Evolutionary conservation across 805 yeast species (phyloP).

Genomic region (Cyberlindnera mrakii): DNA sequence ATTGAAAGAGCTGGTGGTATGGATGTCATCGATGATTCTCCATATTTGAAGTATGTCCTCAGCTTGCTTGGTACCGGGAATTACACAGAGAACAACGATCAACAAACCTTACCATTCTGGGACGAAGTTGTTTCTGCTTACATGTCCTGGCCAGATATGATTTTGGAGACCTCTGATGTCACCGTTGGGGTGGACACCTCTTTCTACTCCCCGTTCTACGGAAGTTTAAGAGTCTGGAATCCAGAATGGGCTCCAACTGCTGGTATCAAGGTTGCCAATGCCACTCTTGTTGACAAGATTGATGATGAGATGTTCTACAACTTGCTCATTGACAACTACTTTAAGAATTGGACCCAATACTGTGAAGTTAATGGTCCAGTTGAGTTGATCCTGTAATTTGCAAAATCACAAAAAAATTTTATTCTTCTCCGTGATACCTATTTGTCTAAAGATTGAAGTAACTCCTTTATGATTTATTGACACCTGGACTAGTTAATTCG

Average conservation of each 20-base stretch:
- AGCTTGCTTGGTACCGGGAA: slow-evolving; percentile 32
- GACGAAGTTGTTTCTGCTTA: slow-evolving; percentile 35
- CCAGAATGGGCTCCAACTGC: slow-evolving; percentile 31
- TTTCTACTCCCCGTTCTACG: slow-evolving; percentile 37
- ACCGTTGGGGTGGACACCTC: slow-evolving; percentile 33
- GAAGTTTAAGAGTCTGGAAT: slow-evolving; percentile 33
- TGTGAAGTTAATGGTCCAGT: slow-evolving; percentile 22
- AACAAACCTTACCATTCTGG: slow-evolving; percentile 37
- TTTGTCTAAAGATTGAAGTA: no score
- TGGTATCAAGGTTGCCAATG: slow-evolving; percentile 30
- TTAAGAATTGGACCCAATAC: slow-evolving; percentile 33
- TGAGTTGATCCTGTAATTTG: slow-evolving; percentile 5
- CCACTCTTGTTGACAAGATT: slow-evolving; percentile 29
- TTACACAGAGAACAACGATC: slow-evolving; percentile 26
- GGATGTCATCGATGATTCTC: slow-evolving; percentile 23
- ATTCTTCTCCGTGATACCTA: no score
- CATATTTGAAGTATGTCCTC: slow-evolving; percentile 26
- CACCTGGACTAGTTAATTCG: no score
- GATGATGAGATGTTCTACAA: slow-evolving; percentile 28
- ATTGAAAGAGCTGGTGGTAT: slow-evolving; percentile 31
- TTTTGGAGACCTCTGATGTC: slow-evolving; percentile 26
- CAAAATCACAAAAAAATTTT: background rate
- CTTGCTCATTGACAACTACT: slow-evolving; percentile 27
- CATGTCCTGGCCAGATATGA: slow-evolving; percentile 32
- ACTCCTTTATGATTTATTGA: no score